Evolutionary conservation across 2,329 filamentous ascomycete species (phyloP).

Genomic region (Pseudodiploospora longispora): DNA sequence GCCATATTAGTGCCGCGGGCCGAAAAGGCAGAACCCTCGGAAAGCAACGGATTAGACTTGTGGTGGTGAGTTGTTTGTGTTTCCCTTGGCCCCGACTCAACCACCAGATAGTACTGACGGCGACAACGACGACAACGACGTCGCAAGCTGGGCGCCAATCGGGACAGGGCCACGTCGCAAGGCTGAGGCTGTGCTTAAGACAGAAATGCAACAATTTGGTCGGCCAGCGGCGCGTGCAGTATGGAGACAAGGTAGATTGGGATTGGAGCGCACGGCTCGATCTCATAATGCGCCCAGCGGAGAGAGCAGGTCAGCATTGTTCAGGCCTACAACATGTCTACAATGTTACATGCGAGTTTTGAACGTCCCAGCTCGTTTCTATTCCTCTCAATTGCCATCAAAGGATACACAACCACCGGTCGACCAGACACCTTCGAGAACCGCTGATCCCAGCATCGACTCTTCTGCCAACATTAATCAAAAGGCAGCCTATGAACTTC

Average conservation of each 20-base stretch:
- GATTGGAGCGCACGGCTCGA: constrained; percentile 11
- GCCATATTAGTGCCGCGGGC: not conserved
- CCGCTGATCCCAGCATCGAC: not conserved
- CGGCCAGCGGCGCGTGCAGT: constrained; percentile 22
- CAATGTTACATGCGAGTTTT: constrained; percentile 15
- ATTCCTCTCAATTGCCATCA: constrained; percentile 18
- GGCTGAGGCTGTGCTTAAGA: not conserved
- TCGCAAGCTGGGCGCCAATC: constrained; percentile 1
- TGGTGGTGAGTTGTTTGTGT: not conserved
- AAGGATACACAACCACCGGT: constrained; percentile 9
- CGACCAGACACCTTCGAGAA: not conserved
- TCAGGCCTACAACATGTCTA: constrained; percentile 9
- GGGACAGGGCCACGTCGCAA: too few species aligned
- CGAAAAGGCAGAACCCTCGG: too few species aligned
- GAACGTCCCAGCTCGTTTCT: constrained; percentile 15
- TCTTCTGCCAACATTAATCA: not conserved
- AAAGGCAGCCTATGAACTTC: constrained; percentile 17
- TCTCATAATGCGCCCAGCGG: constrained; percentile 1
- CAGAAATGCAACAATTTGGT: constrained; percentile 27
- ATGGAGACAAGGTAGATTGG: constrained; percentile 20
- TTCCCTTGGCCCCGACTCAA: not conserved
- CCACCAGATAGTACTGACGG: not conserved
- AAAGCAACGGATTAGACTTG: too few species aligned
- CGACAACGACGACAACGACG: constrained; percentile 5
- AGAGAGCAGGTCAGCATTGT: not conserved